These are phyloP conservation scores for Pestalotiopsis sp. DNA, from an alignment of 2,329 filamentous ascomycete genomes.

Conservation along the genomic window DNA sequence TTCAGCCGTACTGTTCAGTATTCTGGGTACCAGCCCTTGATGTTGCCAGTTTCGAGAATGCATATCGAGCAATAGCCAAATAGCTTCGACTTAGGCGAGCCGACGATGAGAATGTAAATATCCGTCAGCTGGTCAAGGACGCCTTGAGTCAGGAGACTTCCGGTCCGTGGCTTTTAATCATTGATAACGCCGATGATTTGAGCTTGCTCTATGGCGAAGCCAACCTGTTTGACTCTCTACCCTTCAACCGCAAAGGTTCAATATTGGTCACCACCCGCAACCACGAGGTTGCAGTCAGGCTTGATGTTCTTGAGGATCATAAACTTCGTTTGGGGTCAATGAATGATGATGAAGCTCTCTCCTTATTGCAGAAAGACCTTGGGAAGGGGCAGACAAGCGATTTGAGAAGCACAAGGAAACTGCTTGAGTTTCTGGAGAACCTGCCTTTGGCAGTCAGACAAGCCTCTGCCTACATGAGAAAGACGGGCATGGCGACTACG, in stretches of 20 bases:
- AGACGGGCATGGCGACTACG: conserved; percentile 22
- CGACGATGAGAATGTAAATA: conserved; percentile 35
- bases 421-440: conserved; percentile 32
- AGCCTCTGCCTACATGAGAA: conserved; percentile 28
- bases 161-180: conserved; percentile 41
- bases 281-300: conserved; percentile 16
- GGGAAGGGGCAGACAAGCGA: conserved; percentile 7
- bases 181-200: conserved; percentile 48
- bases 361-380: neutral
- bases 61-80: conserved; percentile 36
- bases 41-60: conserved; percentile 31
- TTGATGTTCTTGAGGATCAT: conserved; percentile 3
- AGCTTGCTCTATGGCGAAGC: conserved; percentile 27
- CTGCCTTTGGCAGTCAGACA: neutral
- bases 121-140: conserved; percentile 37
- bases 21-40: neutral
- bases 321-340: conserved; percentile 13
- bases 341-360: neutral
- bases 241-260: conserved; percentile 27
- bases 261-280: conserved; percentile 33
- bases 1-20: neutral
- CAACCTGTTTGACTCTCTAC: conserved; percentile 28
- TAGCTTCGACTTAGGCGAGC: conserved; percentile 27
- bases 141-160: conserved; percentile 29
- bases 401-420: conserved; percentile 4